These are phyloP conservation scores for Monosporozyma unispora DNA, from an alignment of 805 yeast species.

Conservation along the genomic window DNA sequence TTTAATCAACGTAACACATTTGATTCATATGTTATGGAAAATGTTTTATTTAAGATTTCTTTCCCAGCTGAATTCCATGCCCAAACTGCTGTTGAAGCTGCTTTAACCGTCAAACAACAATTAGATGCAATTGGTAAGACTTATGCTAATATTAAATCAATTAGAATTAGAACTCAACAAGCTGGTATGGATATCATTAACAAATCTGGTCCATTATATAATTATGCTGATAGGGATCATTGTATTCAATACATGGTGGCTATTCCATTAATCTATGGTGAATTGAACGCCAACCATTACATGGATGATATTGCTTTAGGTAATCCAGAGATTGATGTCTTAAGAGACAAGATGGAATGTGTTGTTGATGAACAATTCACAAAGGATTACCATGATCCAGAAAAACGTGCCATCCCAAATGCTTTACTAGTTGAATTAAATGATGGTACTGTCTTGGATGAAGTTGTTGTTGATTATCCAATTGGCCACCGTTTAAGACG, in stretches of 20 bases:
- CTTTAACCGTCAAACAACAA: conserved; percentile 35
- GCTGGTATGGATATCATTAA: conserved; percentile 55
- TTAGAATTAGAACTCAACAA: conserved; percentile 49
- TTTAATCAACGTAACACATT: conserved; percentile 40
- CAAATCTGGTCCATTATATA: conserved; percentile 49
- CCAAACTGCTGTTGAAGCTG: conserved; percentile 56
- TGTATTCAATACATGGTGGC: conserved; percentile 60
- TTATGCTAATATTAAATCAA: conserved; percentile 39
- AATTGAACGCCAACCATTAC: conserved; percentile 51
- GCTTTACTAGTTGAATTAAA: conserved; percentile 42
- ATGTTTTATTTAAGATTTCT: conserved; percentile 50
- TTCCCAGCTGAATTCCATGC: conserved; percentile 62
- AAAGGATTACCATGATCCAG: conserved; percentile 46
- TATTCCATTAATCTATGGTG: conserved; percentile 45
- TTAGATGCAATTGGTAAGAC: conserved; percentile 36
- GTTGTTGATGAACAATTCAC: conserved; percentile 42
- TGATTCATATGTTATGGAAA: conserved; percentile 56
- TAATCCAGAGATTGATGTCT: conserved; percentile 42
- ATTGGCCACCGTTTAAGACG: conserved; percentile 52
- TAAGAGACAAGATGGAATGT: conserved; percentile 48
- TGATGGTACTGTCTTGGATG: conserved; percentile 46
- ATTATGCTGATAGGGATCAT: conserved; percentile 58
- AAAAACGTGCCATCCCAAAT: conserved; percentile 49
- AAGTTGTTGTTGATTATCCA: conserved; percentile 47
- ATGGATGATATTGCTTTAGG: conserved; percentile 38